Conservation (phyloP, 2,329 filamentous ascomycete species). For the Cordyceps cicadae region DNA sequence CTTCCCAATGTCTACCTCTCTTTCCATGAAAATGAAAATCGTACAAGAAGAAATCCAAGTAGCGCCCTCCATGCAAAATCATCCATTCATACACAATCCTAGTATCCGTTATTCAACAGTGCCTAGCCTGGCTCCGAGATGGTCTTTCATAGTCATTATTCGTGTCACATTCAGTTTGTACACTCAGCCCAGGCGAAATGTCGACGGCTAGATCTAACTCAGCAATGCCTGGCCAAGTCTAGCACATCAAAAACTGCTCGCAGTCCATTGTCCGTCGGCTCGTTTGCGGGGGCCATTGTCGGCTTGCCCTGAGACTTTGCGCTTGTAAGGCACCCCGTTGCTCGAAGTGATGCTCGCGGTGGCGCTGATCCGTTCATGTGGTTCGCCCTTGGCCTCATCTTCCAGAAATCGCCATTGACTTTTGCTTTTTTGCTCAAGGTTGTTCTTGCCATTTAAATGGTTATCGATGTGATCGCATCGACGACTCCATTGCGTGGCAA, state of each 20-base stretch:
- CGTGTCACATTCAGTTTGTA: background rate
- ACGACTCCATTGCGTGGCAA: conserved; percentile 43
- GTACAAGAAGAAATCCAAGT: background rate
- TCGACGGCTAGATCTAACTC: background rate
- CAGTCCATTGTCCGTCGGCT: conserved; percentile 1
- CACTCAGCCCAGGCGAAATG: background rate
- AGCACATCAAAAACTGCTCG: background rate
- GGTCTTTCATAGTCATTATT: background rate
- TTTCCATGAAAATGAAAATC: background rate
- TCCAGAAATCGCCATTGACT: conserved; percentile 45
- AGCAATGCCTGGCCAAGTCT: background rate
- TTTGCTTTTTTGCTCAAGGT: conserved; percentile 34
- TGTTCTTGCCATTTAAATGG: conserved; percentile 52
- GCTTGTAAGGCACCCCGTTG: background rate
- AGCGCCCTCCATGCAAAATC: background rate
- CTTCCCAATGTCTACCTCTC: background rate
- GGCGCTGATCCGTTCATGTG: background rate
- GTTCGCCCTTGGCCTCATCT: conserved; percentile 4
- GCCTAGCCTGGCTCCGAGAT: background rate
- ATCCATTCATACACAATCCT: background rate
- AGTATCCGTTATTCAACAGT: background rate
- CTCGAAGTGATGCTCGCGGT: background rate
- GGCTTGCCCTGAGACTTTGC: background rate
- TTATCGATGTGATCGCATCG: conserved; percentile 66
- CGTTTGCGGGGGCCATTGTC: conserved; percentile 5